Percentiles rank a stretch among this genome's conserved stretches.
These are phyloP conservation scores for Talaromyces sp. DNA, from an alignment of 2,329 filamentous ascomycete species.

Conservation along the genomic window DNA sequence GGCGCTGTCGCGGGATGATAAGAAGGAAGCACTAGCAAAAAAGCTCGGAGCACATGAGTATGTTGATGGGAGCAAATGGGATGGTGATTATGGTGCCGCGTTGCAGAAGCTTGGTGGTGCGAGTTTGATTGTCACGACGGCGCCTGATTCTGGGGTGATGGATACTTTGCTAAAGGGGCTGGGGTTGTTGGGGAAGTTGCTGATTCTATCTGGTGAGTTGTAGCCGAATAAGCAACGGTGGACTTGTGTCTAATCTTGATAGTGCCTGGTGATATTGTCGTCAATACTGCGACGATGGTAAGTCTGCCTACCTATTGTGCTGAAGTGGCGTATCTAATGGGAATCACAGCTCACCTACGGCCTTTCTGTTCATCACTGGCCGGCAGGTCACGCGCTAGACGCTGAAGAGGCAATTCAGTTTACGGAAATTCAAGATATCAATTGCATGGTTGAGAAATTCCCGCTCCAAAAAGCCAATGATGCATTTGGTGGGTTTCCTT, in stretches of 20 bases:
- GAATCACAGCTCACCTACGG: conserved; percentile 40
- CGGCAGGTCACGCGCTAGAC: conserved; percentile 47
- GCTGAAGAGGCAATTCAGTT: conserved; percentile 39
- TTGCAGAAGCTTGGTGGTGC: conserved; percentile 33
- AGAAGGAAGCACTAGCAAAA: conserved; percentile 22
- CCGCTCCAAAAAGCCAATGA: conserved; percentile 37
- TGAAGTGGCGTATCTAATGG: conserved; percentile 6
- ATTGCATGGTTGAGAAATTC: conserved; percentile 15
- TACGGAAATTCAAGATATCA: conserved; percentile 12
- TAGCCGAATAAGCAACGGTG: neutral
- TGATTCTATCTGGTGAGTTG: conserved; percentile 5
- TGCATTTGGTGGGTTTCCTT: conserved; percentile 36
- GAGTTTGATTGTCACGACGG: conserved; percentile 31
- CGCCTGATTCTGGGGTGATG: conserved; percentile 30
- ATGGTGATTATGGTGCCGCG: conserved; percentile 24
- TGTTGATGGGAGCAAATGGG: conserved; percentile 45
- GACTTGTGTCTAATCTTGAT: neutral
- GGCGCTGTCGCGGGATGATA: conserved; percentile 21
- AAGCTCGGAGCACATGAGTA: conserved; percentile 57
- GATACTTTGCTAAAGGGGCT: conserved; percentile 29
- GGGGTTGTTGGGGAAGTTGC: conserved; percentile 5
- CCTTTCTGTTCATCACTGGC: conserved; percentile 47
- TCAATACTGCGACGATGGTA: conserved; percentile 13
- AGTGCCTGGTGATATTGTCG: conserved; percentile 3
- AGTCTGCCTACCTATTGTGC: conserved; percentile 1